phyloP scores from a whole-genome alignment of 2,329 filamentous ascomycete genomes.

The Ascocoryne sarcoides region DNA sequence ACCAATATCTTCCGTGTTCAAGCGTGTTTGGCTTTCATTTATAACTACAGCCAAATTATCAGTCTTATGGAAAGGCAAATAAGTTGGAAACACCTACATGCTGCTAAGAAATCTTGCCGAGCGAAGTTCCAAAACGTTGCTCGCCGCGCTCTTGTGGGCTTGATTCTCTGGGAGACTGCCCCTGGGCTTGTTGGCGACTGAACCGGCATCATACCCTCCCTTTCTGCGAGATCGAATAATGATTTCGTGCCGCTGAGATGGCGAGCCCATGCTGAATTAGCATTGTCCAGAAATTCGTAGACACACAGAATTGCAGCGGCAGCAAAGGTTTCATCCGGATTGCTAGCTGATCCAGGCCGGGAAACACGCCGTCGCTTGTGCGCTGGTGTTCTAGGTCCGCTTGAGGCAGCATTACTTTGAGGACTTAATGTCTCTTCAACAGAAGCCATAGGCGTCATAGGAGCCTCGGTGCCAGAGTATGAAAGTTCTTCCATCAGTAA shows the following conservation, averaged over 20 bases:
- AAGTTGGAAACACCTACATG: constrained; percentile 39
- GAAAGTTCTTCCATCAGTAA: constrained; percentile 34
- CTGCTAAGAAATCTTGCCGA: constrained; percentile 55
- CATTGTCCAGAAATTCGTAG: constrained; percentile 60
- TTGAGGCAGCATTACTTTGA: constrained; percentile 20
- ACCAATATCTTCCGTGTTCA: constrained; percentile 52
- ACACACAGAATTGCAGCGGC: constrained; percentile 59
- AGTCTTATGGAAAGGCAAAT: not conserved
- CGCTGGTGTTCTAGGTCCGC: constrained; percentile 15
- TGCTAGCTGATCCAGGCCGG: constrained; percentile 33
- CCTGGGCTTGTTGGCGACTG: constrained; percentile 33
- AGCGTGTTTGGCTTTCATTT: constrained; percentile 49
- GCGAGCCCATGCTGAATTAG: constrained; percentile 51
- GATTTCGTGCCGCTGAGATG: constrained; percentile 59
- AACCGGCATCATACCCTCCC: constrained; percentile 35
- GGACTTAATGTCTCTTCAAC: constrained; percentile 20
- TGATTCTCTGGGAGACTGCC: constrained; percentile 19
- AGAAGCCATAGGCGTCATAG: constrained; percentile 28
- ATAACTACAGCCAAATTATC: constrained; percentile 35
- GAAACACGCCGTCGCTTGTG: constrained; percentile 34
- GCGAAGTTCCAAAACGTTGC: constrained; percentile 62
- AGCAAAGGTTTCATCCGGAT: constrained; percentile 52
- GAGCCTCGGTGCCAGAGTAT: constrained; percentile 20
- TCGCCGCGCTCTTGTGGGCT: constrained; percentile 44
- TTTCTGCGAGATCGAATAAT: constrained; percentile 46